These are phyloP conservation scores for Taphrina communis DNA, from an alignment of 1,139 yeast species.

Conservation along the genomic window DNA sequence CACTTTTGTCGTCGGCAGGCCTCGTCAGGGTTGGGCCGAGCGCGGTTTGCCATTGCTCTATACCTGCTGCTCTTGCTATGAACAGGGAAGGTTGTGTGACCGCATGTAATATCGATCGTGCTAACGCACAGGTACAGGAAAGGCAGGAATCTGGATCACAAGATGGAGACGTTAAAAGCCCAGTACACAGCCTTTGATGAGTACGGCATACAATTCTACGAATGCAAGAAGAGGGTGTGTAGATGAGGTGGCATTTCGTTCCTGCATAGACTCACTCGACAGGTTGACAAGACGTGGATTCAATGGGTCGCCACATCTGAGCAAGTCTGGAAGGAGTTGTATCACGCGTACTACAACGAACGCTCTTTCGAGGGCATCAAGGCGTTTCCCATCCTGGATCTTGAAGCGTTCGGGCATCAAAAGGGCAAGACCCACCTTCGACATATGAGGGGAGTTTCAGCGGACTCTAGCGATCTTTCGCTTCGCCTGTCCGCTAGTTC, in stretches of 20 bases:
- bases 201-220: constrained; percentile 29
- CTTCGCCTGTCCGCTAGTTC: background rate
- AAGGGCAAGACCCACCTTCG: constrained; percentile 16
- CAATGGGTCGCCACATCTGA: constrained; percentile 27
- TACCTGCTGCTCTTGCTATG: constrained; percentile 39
- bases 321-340: constrained; percentile 36
- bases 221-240: constrained; percentile 29
- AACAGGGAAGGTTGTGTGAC: constrained; percentile 22
- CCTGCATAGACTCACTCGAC: background rate
- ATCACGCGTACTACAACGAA: constrained; percentile 22
- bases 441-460: background rate
- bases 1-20: constrained; percentile 36
- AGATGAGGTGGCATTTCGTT: background rate
- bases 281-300: constrained; percentile 18
- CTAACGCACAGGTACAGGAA: constrained; percentile 9
- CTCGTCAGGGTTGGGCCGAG: constrained; percentile 33
- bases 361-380: constrained; percentile 27
- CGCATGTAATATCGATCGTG: background rate
- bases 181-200: constrained; percentile 35
- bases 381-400: constrained; percentile 25
- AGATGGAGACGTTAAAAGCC: constrained; percentile 33
- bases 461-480: background rate
- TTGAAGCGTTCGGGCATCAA: constrained; percentile 5
- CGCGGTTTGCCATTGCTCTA: constrained; percentile 30
- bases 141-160: constrained; percentile 37